Evolutionary conservation across 352 stramenopile genomes (phyloP), one percentile per base, ranked within the genome.

Genomic region (Halophytophthora batemanensis): DNA sequence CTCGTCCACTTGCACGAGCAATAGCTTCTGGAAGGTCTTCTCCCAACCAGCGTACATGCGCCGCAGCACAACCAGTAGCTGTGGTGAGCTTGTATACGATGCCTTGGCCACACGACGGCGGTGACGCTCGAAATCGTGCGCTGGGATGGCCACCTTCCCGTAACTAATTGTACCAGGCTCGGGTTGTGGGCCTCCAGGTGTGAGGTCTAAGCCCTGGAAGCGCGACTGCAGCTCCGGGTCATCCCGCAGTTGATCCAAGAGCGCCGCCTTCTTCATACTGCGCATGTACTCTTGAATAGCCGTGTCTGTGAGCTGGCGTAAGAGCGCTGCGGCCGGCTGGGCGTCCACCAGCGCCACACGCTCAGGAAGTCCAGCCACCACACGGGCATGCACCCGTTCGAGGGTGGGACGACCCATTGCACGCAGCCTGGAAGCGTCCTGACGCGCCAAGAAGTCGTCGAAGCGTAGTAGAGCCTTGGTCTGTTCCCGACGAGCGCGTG

Each of bases 11-110:
- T 88, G 74, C 18, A 93, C 79, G 14, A 93, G 59, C 36, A 77
- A 25, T 7, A 90, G 69, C 17, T 72, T 74, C 40, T 89, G 71
- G 56, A 98, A 97, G 1, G 69, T 90, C 41, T 87, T 90, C 51
- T 96, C 86, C 88, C 90, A 97, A 3, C 86, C 85, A 11, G 87
- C 77, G 49, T 97, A 91, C 66, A 97, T 88, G 25, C 90, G 90
- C 31, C 86, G 41, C 21, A 97, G 72, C 12, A 96, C 84, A 10
- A 63, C 60, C 2, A 97, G 70, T 6, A 97, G 71, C 29, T 79
- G 73, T 1, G 57, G 37, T 0, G 70, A 89, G 33, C 64, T 75
- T n/a, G 67, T 88, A 45, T 75, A 94, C 34, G 86, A 82, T 2
- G 45, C 25, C 1, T 35, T 51, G 0, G 36, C 47, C 6, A 95